phyloP scores from a whole-genome alignment of 176 grass and related monocot genomes.

The Zoysia pacifica region DNA sequence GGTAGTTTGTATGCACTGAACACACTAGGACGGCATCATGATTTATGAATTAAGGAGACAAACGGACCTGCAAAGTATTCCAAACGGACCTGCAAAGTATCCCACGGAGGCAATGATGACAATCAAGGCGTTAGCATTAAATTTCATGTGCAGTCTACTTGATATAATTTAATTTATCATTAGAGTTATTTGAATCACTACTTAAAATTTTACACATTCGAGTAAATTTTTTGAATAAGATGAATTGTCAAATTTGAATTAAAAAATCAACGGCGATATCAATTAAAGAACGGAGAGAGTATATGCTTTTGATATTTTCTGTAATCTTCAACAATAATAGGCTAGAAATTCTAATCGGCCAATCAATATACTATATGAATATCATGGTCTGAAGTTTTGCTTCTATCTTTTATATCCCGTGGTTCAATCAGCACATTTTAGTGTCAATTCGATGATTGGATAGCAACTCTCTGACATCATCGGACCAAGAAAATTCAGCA shows the following conservation, averaged over 20 bases:
- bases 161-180: too few relatives aligned
- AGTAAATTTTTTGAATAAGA: too few relatives aligned
- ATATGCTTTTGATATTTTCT: constrained; percentile 17
- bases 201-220: too few relatives aligned
- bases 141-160: background rate
- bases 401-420: background rate
- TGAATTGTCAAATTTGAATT: too few relatives aligned
- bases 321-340: background rate
- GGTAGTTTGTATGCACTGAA: too few relatives aligned
- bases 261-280: too few relatives aligned
- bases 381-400: background rate
- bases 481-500: too few relatives aligned
- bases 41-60: background rate
- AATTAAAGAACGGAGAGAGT: background rate
- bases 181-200: too few relatives aligned
- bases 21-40: too few relatives aligned
- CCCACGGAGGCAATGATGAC: background rate
- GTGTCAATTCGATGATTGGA: too few relatives aligned
- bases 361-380: constrained; percentile 6
- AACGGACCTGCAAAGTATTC: constrained; percentile 19
- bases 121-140: background rate
- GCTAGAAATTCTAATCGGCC: background rate
- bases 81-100: constrained; percentile 16
- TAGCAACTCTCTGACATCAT: too few relatives aligned
- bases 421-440: too few relatives aligned